These are phyloP conservation scores for Royoungia palumana DNA, from an alignment of 768 basidiomycete species.

Conservation along the genomic window DNA sequence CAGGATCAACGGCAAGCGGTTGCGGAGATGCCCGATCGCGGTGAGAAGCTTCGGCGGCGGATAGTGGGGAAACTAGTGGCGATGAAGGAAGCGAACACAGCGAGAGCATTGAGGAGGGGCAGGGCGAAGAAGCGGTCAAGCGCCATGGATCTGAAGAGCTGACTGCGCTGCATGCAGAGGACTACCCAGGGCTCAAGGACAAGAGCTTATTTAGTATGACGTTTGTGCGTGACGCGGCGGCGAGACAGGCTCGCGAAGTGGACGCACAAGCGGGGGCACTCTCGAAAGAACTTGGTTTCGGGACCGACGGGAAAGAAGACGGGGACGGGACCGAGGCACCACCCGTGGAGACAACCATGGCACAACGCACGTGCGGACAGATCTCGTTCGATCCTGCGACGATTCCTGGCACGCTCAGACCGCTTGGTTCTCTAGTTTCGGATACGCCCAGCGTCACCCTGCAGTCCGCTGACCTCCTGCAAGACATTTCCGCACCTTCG, in stretches of 20 bases:
- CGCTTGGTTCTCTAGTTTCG: conserved; percentile 36
- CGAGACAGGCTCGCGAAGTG: conserved; percentile 54
- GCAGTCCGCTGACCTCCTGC: conserved; percentile 53
- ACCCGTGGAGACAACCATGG: conserved; percentile 33
- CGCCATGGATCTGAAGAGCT: conserved; percentile 77
- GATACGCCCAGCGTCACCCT: conserved; percentile 71
- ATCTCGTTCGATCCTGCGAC: conserved; percentile 58
- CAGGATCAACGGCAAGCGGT: conserved; percentile 65
- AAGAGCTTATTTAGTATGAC: conserved; percentile 93
- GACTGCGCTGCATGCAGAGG: conserved; percentile 43
- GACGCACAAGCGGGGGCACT: conserved; percentile 71
- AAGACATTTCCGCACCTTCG: conserved; percentile 25
- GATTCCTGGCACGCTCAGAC: conserved; percentile 6
- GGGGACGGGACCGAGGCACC: conserved; percentile 33
- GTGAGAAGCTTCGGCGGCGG: conserved; percentile 73
- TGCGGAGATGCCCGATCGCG: conserved; percentile 79
- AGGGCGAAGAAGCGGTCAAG: conserved; percentile 50
- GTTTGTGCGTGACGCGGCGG: conserved; percentile 94
- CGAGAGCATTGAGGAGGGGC: conserved; percentile 35
- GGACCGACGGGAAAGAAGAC: conserved; percentile 32
- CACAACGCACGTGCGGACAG: conserved; percentile 65
- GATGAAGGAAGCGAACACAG: conserved; percentile 49
- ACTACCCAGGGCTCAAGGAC: conserved; percentile 31
- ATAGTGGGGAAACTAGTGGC: conserved; percentile 67
- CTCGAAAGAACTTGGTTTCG: conserved; percentile 59